phyloP scores from a whole-genome alignment of 1,139 yeast genomes.

The Petasospora rhodanensis region DNA sequence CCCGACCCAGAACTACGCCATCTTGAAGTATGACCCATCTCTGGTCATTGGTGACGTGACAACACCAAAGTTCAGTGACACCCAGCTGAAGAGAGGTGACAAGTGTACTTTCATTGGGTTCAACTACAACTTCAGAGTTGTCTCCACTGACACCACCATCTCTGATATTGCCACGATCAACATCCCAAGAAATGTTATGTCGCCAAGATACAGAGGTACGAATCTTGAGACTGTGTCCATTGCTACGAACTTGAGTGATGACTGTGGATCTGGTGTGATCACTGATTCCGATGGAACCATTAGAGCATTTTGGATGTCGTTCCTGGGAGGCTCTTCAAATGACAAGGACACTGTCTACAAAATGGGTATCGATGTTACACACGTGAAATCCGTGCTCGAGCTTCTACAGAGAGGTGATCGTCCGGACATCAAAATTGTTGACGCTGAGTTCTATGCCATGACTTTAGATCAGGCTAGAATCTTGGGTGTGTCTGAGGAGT shows the following conservation, averaged over 20 bases:
- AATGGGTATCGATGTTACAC: constrained; percentile 76
- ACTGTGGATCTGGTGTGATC: constrained; percentile 76
- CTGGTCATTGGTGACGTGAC: constrained; percentile 57
- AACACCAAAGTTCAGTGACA: constrained; percentile 58
- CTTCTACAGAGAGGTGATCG: constrained; percentile 46
- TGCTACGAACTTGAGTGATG: constrained; percentile 68
- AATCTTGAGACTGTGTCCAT: constrained; percentile 74
- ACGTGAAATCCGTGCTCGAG: constrained; percentile 53
- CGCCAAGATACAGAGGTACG: constrained; percentile 84
- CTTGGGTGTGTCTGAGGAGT: constrained; percentile 78
- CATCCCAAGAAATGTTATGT: constrained; percentile 61
- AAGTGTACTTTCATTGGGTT: constrained; percentile 74
- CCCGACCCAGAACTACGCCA: constrained; percentile 84
- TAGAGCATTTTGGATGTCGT: constrained; percentile 81
- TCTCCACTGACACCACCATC: constrained; percentile 71
- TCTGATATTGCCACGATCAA: constrained; percentile 73
- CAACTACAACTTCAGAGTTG: constrained; percentile 64
- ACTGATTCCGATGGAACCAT: constrained; percentile 77
- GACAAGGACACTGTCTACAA: constrained; percentile 57
- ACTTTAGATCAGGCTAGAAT: constrained; percentile 75
- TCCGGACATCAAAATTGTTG: constrained; percentile 64
- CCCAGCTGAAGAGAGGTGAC: constrained; percentile 70
- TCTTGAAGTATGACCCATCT: constrained; percentile 76
- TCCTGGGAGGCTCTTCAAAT: constrained; percentile 64
- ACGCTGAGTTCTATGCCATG: constrained; percentile 70